Percentiles rank a stretch among this genome's conserved stretches.
Conservation (phyloP, 2,329 filamentous ascomycete genomes). For the Trichoderma aggressivum region DNA sequence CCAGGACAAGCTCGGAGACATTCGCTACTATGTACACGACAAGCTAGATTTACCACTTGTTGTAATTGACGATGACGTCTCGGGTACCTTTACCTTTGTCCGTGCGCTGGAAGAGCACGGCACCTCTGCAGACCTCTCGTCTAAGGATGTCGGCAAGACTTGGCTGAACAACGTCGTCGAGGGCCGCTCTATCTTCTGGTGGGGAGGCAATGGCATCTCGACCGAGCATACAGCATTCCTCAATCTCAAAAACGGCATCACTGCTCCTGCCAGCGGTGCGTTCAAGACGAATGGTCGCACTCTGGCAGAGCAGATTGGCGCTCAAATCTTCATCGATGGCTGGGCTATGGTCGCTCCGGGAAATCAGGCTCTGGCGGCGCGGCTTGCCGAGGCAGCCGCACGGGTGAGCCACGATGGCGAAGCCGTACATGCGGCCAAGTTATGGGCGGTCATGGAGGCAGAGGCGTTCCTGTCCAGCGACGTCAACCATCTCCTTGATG, state of each 20-base stretch:
- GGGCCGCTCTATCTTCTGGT: constrained; percentile 35
- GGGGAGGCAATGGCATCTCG: constrained; percentile 37
- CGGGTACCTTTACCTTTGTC: background rate
- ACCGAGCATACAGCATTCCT: constrained; percentile 39
- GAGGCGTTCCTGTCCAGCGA: constrained; percentile 35
- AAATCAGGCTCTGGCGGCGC: constrained; percentile 30
- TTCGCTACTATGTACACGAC: constrained; percentile 33
- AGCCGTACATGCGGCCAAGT: background rate
- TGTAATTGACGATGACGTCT: constrained; percentile 32
- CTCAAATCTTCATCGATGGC: constrained; percentile 39
- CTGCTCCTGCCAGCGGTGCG: constrained; percentile 25
- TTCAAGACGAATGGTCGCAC: constrained; percentile 19
- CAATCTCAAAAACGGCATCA: constrained; percentile 32
- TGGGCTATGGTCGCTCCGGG: constrained; percentile 35
- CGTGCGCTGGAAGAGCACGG: background rate
- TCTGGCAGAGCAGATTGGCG: constrained; percentile 37
- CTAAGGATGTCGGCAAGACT: constrained; percentile 5
- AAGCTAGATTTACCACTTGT: constrained; percentile 28
- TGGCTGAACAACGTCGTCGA: constrained; percentile 20
- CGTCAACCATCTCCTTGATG: constrained; percentile 32
- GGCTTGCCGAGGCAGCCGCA: constrained; percentile 32
- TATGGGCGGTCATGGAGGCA: constrained; percentile 37
- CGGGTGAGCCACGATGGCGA: constrained; percentile 32
- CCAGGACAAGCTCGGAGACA: constrained; percentile 29
- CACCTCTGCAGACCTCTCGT: background rate